Conservation (phyloP, 306 rosid genomes). For the Biancaea sappan region DNA sequence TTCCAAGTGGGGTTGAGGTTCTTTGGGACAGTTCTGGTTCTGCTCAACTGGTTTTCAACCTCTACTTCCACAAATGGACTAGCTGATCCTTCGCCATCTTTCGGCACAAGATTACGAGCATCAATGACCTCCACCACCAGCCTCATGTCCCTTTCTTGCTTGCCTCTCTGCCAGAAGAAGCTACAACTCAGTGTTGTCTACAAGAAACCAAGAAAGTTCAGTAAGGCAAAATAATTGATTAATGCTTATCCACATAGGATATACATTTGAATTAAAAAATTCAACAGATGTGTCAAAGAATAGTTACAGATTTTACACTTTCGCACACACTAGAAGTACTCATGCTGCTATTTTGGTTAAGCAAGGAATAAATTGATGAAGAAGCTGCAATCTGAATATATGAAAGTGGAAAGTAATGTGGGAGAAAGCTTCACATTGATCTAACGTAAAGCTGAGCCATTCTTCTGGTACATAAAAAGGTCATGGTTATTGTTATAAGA, state of each 20-base stretch:
- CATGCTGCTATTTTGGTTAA: constrained; percentile 41
- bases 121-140: constrained; percentile 62
- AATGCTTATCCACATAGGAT: too few relatives aligned
- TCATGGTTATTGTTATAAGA: too few relatives aligned
- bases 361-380: constrained; percentile 71
- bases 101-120: constrained; percentile 83
- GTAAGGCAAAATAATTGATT: constrained; percentile 43
- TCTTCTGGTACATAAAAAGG: too few relatives aligned
- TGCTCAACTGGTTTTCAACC: constrained; percentile 60
- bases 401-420: too few relatives aligned
- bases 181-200: constrained; percentile 39
- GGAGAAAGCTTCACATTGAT: constrained; percentile 47
- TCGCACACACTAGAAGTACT: constrained; percentile 33
- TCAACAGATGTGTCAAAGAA: constrained; percentile 31
- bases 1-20: constrained; percentile 73
- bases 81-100: constrained; percentile 67
- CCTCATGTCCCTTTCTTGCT: constrained; percentile 60
- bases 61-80: constrained; percentile 72
- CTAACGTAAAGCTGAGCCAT: constrained; percentile 27
- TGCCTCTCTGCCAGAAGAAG: constrained; percentile 43
- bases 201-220: constrained; percentile 61
- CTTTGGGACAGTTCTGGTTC: constrained; percentile 62
- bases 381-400: too few relatives aligned
- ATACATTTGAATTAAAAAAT: too few relatives aligned
- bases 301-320: constrained; percentile 36